phyloP scores from a whole-genome alignment of 306 rosid species.

The Rosa multiflora region DNA sequence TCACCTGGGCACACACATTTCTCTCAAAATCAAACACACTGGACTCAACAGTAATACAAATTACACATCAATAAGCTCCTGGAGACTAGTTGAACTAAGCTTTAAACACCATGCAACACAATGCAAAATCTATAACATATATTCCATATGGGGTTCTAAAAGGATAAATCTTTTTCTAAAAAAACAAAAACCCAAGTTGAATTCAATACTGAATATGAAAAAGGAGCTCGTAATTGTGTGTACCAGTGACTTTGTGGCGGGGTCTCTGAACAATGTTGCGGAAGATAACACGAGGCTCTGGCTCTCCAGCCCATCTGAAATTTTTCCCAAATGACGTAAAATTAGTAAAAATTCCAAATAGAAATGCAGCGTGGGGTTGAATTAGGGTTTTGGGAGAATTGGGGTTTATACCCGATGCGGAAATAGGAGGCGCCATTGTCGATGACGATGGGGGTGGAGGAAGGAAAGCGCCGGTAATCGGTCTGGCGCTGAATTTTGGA shows the following conservation, averaged over 20 bases:
- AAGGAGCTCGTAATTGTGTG: not conserved
- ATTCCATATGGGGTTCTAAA: not conserved
- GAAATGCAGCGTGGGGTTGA: not conserved
- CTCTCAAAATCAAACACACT: not conserved
- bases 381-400: slow-evolving; percentile 46
- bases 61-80: not conserved
- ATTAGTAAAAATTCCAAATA: not conserved
- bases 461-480: slow-evolving; percentile 52
- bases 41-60: not conserved
- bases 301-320: slow-evolving; percentile 92
- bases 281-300: slow-evolving; percentile 89
- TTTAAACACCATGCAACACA: not conserved
- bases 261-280: slow-evolving; percentile 99
- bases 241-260: slow-evolving; percentile 90
- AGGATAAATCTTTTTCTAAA: not conserved
- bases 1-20: slow-evolving; percentile 48
- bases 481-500: slow-evolving; percentile 60
- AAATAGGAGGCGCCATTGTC: slow-evolving; percentile 91
- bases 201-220: not conserved
- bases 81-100: not conserved
- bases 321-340: not conserved
- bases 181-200: not conserved
- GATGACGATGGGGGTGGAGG: slow-evolving; percentile 73
- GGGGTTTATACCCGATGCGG: slow-evolving; percentile 61
- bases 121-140: not conserved